Evolutionary conservation across 495 filamentous ascomycete genomes (phyloP).

Genomic region (Bombardia bombarda): DNA sequence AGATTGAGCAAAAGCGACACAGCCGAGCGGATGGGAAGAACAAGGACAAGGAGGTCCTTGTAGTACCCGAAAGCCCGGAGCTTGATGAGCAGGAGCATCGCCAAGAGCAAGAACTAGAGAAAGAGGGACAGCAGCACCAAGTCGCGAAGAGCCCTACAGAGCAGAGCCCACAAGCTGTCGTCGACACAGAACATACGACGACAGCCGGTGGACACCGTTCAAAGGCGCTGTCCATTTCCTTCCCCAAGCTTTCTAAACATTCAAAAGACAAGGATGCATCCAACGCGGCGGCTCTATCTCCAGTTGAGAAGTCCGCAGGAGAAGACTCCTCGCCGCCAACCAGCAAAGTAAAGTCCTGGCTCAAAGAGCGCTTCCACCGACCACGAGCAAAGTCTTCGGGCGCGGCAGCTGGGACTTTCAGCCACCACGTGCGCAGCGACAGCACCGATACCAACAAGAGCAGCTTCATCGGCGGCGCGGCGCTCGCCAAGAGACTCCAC

Average conservation of each 20-base stretch:
- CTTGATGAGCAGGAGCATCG: background rate
- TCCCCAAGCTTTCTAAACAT: conserved; percentile 11
- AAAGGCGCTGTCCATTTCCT: conserved; percentile 14
- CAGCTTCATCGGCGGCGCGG: conserved; percentile 42
- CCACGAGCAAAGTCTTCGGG: conserved; percentile 21
- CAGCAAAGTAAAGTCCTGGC: conserved; percentile 49
- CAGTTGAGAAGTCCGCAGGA: conserved; percentile 3
- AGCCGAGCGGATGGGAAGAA: conserved; percentile 36
- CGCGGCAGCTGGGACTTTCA: background rate
- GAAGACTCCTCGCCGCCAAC: conserved; percentile 16
- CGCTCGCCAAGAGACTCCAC: conserved; percentile 28
- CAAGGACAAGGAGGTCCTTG: conserved; percentile 11
- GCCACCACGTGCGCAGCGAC: background rate
- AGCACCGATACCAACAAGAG: conserved; percentile 3
- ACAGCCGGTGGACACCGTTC: background rate
- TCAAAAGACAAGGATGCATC: conserved; percentile 1
- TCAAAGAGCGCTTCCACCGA: conserved; percentile 48
- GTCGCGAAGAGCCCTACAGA: background rate
- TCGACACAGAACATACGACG: too few species aligned
- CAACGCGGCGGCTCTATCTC: background rate
- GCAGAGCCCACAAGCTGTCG: background rate
- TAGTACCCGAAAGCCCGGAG: background rate
- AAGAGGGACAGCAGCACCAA: background rate
- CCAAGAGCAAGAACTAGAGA: background rate
- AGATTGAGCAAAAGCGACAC: conserved; percentile 41